phyloP scores from a whole-genome alignment of 176 grass and related monocot species.

The Paspalum notatum region DNA sequence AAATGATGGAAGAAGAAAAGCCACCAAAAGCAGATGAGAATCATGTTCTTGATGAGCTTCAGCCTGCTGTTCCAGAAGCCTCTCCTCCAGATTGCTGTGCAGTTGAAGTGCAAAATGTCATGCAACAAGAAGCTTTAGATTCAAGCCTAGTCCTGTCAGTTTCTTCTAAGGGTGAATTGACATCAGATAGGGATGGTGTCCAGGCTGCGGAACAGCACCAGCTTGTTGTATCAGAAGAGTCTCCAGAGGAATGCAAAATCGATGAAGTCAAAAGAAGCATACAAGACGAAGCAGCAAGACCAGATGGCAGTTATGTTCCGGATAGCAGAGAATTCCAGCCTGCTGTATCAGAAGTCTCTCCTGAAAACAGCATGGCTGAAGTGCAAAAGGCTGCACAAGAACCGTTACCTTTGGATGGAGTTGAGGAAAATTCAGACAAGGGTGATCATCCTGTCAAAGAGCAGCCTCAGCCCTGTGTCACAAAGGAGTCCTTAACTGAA shows the following conservation, averaged over 20 bases:
- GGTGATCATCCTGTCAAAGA: slow-evolving; percentile 18
- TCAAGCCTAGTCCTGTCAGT: not conserved
- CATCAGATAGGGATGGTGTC: not conserved
- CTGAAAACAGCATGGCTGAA: slow-evolving; percentile 7
- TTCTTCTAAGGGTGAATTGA: not conserved
- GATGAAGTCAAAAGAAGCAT: not conserved
- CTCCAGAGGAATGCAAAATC: not conserved
- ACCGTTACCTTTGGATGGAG: not conserved
- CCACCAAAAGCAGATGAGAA: not conserved
- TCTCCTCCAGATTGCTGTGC: slow-evolving; percentile 22
- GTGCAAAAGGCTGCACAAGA: slow-evolving; percentile 24
- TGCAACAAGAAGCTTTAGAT: slow-evolving; percentile 5
- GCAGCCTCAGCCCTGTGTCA: slow-evolving; percentile 25
- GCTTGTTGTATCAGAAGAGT: slow-evolving; percentile 27
- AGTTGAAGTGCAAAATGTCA: slow-evolving; percentile 32
- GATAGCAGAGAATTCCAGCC: slow-evolving; percentile 10
- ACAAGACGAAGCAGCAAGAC: slow-evolving; percentile 11
- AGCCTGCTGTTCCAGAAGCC: slow-evolving; percentile 15
- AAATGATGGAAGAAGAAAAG: slow-evolving; percentile 27
- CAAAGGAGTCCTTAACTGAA: slow-evolving; percentile 19
- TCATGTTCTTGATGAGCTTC: not conserved
- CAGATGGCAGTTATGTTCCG: slow-evolving; percentile 21
- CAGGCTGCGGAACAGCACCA: not conserved
- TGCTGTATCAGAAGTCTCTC: slow-evolving; percentile 33
- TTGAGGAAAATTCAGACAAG: slow-evolving; percentile 24